Evolutionary conservation across 1,284 basidiomycete genomes (phyloP), one percentile per base, ranked within the genome.

Genomic region (Kwoniella shivajii): DNA sequence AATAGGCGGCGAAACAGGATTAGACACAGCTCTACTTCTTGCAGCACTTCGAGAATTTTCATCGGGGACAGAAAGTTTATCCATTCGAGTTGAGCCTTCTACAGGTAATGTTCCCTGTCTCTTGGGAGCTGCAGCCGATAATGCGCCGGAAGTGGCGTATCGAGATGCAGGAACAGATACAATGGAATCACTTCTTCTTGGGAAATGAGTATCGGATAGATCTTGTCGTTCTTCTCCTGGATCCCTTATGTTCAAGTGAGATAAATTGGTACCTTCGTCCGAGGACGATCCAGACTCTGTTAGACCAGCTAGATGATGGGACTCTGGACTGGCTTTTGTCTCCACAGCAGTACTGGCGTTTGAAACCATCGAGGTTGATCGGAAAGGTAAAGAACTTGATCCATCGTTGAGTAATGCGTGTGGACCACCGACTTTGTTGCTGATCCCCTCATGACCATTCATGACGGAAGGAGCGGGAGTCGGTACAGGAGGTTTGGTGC

Each of bases 141-240:
- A 24, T 16, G 54, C 54, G 31, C 55, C 37, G 14, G 46, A 45
- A 10, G 55, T 54, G 27, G 55, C 59, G 47, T 67, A 59, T 33
- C 72, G 60, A 2, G 72, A 67, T n/a, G 70, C 69, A 7, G 79
- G 77, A 30, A 78, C 69, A 33, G 83, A 85, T 68, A 88, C 87
- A 14, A 87, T 88, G 33, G 85, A 86, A 57, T 84, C 83, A 37
- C 82, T 85, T 13, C 88, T 86, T 45, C 88, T 83, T 16, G 85
- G 86, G 75, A 89, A 87, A 18, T 78, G 81, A 58, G 86, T 79
- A 53, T 89, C 88, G 13, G 85, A 86, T 0, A 83, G 83, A 70
- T 90, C 79, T 71, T 72, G 58, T 31, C 41, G 43, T 24, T 54
- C 55, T 31, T 54, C 59, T 7, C 67, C 63, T 9, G 24, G 43